Conservation (phyloP, 768 basidiomycete genomes). For the Termitomyces sp. region DNA sequence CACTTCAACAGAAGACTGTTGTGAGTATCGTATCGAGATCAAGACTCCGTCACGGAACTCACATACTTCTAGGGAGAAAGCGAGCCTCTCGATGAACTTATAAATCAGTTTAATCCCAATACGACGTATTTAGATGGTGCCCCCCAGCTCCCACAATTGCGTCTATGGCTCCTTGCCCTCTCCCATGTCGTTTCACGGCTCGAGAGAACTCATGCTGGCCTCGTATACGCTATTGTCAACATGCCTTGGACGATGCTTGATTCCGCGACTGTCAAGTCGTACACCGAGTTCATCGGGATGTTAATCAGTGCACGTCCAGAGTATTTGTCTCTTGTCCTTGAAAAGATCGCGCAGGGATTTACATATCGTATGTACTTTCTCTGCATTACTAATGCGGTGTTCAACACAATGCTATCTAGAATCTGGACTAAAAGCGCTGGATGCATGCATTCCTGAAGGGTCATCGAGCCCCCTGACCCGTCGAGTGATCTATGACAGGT, state of each 20-base stretch:
- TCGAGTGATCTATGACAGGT: conserved; percentile 75
- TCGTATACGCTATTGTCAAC: conserved; percentile 82
- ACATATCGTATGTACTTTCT: conserved; percentile 69
- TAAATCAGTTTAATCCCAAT: conserved; percentile 74
- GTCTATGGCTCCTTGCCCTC: conserved; percentile 79
- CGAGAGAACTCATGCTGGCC: conserved; percentile 68
- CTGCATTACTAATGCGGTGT: neutral
- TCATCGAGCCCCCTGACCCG: conserved; percentile 73
- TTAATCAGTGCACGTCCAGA: conserved; percentile 89
- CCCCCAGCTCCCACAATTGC: conserved; percentile 51
- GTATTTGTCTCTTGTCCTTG: conserved; percentile 80
- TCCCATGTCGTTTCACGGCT: conserved; percentile 90
- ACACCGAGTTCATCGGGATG: conserved; percentile 86
- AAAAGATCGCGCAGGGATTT: conserved; percentile 78
- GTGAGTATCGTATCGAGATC: conserved; percentile 34
- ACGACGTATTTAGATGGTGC: conserved; percentile 21
- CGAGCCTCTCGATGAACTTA: conserved; percentile 82
- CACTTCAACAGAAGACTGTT: conserved; percentile 64
- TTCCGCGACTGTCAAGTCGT: conserved; percentile 76
- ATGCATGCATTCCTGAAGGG: conserved; percentile 51
- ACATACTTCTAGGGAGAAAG: conserved; percentile 54
- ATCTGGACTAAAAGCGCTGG: conserved; percentile 61
- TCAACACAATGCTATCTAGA: conserved; percentile 35
- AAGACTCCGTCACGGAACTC: conserved; percentile 11
- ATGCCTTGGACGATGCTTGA: conserved; percentile 95